phyloP scores from a whole-genome alignment of 345 rosid species.

The Populus nigra region DNA sequence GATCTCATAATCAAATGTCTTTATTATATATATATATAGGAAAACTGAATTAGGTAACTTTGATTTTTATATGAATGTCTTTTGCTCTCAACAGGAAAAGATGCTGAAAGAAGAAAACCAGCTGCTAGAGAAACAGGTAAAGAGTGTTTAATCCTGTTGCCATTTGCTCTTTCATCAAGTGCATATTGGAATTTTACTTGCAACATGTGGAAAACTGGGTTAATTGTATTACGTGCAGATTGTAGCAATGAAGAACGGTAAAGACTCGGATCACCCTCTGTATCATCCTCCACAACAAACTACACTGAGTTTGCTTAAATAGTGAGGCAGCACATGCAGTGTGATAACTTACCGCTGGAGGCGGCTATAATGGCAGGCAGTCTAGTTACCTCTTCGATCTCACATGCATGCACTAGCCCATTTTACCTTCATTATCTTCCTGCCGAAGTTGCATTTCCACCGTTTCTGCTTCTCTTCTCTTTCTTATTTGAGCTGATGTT shows the following conservation, averaged over 20 bases:
- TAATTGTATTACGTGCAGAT: slow-evolving; percentile 16
- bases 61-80: background rate
- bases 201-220: background rate
- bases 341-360: background rate
- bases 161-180: background rate
- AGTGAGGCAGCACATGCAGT: background rate
- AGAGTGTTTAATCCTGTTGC: background rate
- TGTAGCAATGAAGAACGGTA: slow-evolving; percentile 2
- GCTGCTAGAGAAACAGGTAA: slow-evolving; percentile 37
- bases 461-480: background rate
- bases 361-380: background rate
- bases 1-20: background rate
- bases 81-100: slow-evolving; percentile 23
- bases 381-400: background rate
- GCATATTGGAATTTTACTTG: background rate
- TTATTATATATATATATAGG: background rate
- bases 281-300: background rate
- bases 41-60: background rate
- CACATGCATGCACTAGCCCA: background rate
- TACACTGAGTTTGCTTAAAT: slow-evolving; percentile 21
- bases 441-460: background rate
- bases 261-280: background rate
- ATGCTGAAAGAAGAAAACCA: slow-evolving; percentile 35
- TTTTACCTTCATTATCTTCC: too few relatives aligned
- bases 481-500: background rate